Base-by-base conservation (phyloP, 176 grass and related monocot species). In the Avena eriantha region DNA sequence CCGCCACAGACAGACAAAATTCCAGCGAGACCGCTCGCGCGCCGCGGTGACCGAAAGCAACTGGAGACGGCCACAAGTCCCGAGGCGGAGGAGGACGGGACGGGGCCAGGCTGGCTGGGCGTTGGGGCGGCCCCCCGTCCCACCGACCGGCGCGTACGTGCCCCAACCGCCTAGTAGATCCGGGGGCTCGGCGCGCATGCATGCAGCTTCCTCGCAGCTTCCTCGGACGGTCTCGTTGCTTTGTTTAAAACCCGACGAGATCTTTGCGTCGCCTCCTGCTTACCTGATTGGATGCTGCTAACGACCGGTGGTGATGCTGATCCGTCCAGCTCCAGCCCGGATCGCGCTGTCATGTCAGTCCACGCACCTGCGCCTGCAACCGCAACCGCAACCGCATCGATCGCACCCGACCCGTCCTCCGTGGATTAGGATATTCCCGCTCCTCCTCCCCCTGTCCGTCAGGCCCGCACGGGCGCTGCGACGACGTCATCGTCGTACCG, bases 201-300 rank as follows among this genome's bases (percentile, higher is more conserved):
- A 7, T 11, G 89, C 81, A 91, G 76, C 85, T 91, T 91, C 89
- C 19, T 43, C 15, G 89, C 89, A 91, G 2, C 85, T 91, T 91
- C 89, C 85, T 80, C 26, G 89, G 85, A 80, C 85, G 33, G 1
- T 7, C 29, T 29, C 29, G 29, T 0, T 6, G 5, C 0, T 39
- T 73, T 55, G 63, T 86, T 82, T 71, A 48, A 14, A 18, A 1
- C 3, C 61, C 13, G 41, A 13, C 22, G 46, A 89, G 71, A 86
- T 90, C 83, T 77, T 85, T 59, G 82, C 73, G 7, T 35, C 13
- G 13, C 39, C 8, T 11, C 69, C 69, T 0, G 69, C 1, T 46
- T 39, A 39, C 36, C 36, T 6, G 21, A 5, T n/a, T 61, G 58
- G 58, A 58, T 58, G 1, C 18, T 55, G 51, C 51, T 13, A 3